Conservation (phyloP, 2,329 filamentous ascomycete species). For the Calonectria hawksworthii region DNA sequence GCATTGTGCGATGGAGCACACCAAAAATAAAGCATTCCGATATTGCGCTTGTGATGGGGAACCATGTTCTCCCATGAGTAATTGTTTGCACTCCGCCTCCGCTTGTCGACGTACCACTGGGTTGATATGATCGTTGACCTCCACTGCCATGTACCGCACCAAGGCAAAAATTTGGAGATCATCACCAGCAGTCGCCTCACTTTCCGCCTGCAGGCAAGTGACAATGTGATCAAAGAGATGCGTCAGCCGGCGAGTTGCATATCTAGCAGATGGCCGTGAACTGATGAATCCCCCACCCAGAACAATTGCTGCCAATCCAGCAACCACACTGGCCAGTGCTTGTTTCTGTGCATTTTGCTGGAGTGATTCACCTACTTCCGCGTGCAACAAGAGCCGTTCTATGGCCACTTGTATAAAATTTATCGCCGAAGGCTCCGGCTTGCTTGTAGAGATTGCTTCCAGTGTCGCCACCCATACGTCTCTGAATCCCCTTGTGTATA, state of each 20-base stretch:
- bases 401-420: conserved; percentile 44
- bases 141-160: conserved; percentile 46
- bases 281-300: conserved; percentile 34
- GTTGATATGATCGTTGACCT: conserved; percentile 28
- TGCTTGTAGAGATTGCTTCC: conserved; percentile 40
- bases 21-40: conserved; percentile 52
- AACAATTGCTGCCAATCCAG: conserved; percentile 44
- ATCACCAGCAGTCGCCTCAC: conserved; percentile 23
- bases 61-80: conserved; percentile 34
- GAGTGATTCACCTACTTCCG: conserved; percentile 2
- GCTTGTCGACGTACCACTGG: conserved; percentile 33
- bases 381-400: conserved; percentile 36
- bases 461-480: conserved; percentile 44
- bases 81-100: conserved; percentile 38
- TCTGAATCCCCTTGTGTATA: conserved; percentile 43
- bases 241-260: conserved; percentile 42
- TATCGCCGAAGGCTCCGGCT: conserved; percentile 37
- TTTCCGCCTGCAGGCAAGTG: conserved; percentile 29
- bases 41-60: conserved; percentile 39
- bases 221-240: conserved; percentile 45
- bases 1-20: conserved; percentile 62
- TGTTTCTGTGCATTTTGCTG: conserved; percentile 37
- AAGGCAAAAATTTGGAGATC: conserved; percentile 44
- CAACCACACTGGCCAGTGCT: conserved; percentile 48
- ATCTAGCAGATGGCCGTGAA: conserved; percentile 1